Percentiles rank a stretch among this genome's conserved stretches.
phyloP scores from a whole-genome alignment of 1,139 yeast species.

The Pichia sp. region DNA sequence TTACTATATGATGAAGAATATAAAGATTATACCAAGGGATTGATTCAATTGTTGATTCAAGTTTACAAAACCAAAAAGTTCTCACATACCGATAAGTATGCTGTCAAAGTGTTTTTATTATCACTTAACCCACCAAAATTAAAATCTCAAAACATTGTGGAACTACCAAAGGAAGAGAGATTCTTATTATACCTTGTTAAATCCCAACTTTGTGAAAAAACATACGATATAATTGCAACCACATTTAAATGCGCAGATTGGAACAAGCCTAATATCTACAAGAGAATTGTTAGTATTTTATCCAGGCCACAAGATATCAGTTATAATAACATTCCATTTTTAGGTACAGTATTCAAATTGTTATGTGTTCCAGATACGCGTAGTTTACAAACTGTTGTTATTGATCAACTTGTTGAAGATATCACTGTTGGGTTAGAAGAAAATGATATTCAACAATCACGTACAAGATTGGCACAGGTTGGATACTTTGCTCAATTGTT shows the following conservation, averaged over 20 bases:
- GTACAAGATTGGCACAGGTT: conserved; percentile 61
- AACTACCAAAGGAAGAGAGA: conserved; percentile 42
- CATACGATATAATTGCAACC: conserved; percentile 36
- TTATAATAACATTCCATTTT: conserved; percentile 43
- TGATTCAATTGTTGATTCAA: conserved; percentile 56
- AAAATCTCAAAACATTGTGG: conserved; percentile 25
- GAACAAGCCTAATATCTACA: conserved; percentile 40
- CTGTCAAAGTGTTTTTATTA: conserved; percentile 58
- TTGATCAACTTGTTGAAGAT: conserved; percentile 68
- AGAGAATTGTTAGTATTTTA: conserved; percentile 51
- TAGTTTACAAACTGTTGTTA: conserved; percentile 40
- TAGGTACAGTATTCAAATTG: conserved; percentile 50
- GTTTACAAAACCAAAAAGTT: conserved; percentile 51
- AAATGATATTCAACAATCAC: conserved; percentile 58
- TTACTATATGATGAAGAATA: conserved; percentile 63
- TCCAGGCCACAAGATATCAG: conserved; percentile 60
- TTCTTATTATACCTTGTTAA: conserved; percentile 52
- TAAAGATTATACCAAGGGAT: conserved; percentile 55
- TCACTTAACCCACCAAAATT: conserved; percentile 60
- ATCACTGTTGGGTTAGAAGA: conserved; percentile 65
- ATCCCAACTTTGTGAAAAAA: conserved; percentile 46
- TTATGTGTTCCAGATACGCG: conserved; percentile 33
- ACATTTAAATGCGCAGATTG: conserved; percentile 50
- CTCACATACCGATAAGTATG: conserved; percentile 54
- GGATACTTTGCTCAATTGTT: conserved; percentile 60